Conservation (phyloP, 2,329 filamentous ascomycete genomes). For the Fusarium haematococcum region DNA sequence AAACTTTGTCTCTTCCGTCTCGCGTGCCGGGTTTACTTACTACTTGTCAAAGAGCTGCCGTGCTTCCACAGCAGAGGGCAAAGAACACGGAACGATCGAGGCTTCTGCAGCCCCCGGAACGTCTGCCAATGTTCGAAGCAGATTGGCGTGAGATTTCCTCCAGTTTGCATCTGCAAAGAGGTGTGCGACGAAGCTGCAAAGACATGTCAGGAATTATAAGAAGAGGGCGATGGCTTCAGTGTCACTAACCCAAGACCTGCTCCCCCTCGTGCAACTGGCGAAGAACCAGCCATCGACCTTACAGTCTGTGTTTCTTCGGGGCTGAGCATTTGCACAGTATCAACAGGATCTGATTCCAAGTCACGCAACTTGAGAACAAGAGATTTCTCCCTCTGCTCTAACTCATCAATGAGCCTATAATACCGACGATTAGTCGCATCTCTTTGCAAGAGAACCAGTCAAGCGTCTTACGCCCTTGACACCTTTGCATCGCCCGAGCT, state of each 20-base stretch:
- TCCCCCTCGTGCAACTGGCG: constrained; percentile 4
- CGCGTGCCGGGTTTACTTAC: background rate
- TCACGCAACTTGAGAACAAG: constrained; percentile 1
- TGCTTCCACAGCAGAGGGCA: constrained; percentile 6
- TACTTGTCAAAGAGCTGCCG: constrained; percentile 20
- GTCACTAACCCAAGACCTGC: constrained; percentile 15
- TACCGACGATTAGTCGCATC: background rate
- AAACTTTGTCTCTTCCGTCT: fast-evolving
- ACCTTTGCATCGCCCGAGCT: background rate
- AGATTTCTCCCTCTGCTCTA: constrained; percentile 15
- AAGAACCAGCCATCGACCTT: constrained; percentile 19
- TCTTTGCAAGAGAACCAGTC: fast-evolving
- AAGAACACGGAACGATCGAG: constrained; percentile 1
- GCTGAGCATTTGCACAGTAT: background rate
- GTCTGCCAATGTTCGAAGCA: constrained; percentile 14
- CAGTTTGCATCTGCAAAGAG: constrained; percentile 8
- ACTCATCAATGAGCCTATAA: constrained; percentile 3
- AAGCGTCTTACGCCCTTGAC: background rate
- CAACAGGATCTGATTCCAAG: background rate
- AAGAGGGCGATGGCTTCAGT: background rate
- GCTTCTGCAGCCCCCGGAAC: background rate
- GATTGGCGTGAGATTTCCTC: constrained; percentile 16
- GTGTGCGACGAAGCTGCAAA: constrained; percentile 19
- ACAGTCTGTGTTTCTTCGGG: constrained; percentile 20
- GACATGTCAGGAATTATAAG: background rate